Percentiles rank a stretch among this genome's conserved stretches.
Evolutionary conservation across 345 rosid species (phyloP).

Genomic region (Conringia planisiliqua): DNA sequence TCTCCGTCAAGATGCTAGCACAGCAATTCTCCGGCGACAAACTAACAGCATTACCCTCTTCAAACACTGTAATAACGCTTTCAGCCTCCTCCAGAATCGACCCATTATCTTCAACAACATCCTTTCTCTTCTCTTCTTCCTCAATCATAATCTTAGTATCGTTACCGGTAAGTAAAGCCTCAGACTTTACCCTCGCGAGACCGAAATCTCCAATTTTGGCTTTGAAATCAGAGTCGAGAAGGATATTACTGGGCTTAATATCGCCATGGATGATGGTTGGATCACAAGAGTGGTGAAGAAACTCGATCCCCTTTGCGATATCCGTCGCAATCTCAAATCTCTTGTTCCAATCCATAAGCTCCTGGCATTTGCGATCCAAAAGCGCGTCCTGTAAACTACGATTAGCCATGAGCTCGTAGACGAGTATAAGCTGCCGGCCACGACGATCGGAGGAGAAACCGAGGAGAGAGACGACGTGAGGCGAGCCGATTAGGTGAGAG

Average conservation of each 20-base stretch:
- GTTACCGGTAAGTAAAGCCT: constrained; percentile 34
- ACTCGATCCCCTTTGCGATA: constrained; percentile 73
- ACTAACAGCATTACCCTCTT: constrained; percentile 41
- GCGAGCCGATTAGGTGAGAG: constrained; percentile 54
- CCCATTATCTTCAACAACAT: constrained; percentile 53
- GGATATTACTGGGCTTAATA: constrained; percentile 65
- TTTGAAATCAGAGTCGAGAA: constrained; percentile 49
- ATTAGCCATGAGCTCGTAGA: constrained; percentile 74
- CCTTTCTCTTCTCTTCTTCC: constrained; percentile 34
- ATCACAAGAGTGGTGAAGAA: constrained; percentile 60
- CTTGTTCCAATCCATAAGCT: constrained; percentile 59
- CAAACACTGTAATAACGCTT: constrained; percentile 56
- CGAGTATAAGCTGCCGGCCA: constrained; percentile 43
- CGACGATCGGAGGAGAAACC: constrained; percentile 70
- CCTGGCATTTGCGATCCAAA: constrained; percentile 65
- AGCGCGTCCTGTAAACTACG: constrained; percentile 70
- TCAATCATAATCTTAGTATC: constrained; percentile 28
- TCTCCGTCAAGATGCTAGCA: constrained; percentile 31
- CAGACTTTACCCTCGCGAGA: constrained; percentile 59
- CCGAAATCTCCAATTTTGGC: constrained; percentile 83
- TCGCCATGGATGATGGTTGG: constrained; percentile 69
- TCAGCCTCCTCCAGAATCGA: constrained; percentile 67
- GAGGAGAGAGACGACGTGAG: constrained; percentile 58
- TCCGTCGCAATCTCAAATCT: constrained; percentile 50
- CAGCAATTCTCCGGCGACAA: constrained; percentile 55